These are phyloP conservation scores for Elsinoe necatrix DNA, from an alignment of 2,329 filamentous ascomycete species.

Conservation along the genomic window DNA sequence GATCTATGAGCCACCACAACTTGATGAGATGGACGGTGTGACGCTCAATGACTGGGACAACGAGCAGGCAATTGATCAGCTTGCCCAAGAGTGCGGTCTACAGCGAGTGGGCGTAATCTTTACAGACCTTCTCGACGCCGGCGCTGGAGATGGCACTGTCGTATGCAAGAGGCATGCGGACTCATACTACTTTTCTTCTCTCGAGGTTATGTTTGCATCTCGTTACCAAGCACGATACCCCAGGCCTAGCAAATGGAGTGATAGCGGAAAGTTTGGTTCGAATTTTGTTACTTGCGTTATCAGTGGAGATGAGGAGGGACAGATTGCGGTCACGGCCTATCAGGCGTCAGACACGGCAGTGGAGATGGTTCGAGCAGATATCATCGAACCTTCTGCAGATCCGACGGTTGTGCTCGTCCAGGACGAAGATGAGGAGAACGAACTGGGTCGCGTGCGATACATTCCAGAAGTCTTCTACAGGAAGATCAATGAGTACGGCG, in stretches of 20 bases:
- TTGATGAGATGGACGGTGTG: constrained; percentile 80
- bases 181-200: constrained; percentile 86
- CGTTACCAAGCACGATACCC: constrained; percentile 81
- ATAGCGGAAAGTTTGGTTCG: constrained; percentile 86
- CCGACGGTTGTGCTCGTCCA: constrained; percentile 91
- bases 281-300: constrained; percentile 96
- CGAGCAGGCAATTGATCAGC: constrained; percentile 68
- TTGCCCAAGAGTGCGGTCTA: constrained; percentile 75
- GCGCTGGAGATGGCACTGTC: constrained; percentile 72
- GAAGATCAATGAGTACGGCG: constrained; percentile 90
- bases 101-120: constrained; percentile 89
- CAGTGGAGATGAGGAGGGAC: constrained; percentile 81
- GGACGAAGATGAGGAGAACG: constrained; percentile 78
- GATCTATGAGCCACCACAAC: constrained; percentile 91
- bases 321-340: constrained; percentile 83
- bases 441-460: constrained; percentile 63
- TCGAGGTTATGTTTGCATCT: constrained; percentile 84
- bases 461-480: constrained; percentile 97
- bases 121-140: constrained; percentile 71
- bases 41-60: constrained; percentile 78
- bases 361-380: constrained; percentile 92
- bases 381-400: constrained; percentile 90
- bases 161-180: constrained; percentile 93
- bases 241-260: constrained; percentile 92
- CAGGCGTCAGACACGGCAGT: constrained; percentile 93